Base-by-base conservation (phyloP, 148 eudicot species). In the Dysphania ambrosioides region DNA sequence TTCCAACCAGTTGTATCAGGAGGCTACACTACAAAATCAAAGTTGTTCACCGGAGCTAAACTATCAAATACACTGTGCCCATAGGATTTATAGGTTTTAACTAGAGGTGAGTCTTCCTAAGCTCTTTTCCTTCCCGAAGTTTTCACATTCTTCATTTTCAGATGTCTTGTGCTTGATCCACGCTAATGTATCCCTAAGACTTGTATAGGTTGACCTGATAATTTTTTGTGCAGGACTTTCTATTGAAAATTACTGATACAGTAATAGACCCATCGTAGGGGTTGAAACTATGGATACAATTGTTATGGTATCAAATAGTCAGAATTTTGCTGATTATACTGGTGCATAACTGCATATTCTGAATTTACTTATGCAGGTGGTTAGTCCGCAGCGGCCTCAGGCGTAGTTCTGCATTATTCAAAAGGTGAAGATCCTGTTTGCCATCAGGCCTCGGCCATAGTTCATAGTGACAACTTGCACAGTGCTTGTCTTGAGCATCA, bases 371-470 rank as follows among this genome's bases (percentile, higher is more conserved):
- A 59, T 84, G 85, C 84, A 94, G 98, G 98, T 94, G 36, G 98
- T 94, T 72, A 94, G 97, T 75, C 98, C 98, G 38, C 98, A 94
- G 68, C 92, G 98, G 98, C 98, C 98, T 23, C 82, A 82, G 72
- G 90, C 80, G 65, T 91, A 87, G 74, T 35, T 61, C 35, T 59
- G 44, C 27, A 13, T 21, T 9, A 10, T 24, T 41, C 26, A 34
- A 40, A 41, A 27, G 27, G 23, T 51, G 26, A 27, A 56, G 55
- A 21, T 40, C 42, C n/a, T n/a, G n/a, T n/a, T n/a, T n/a, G n/a
- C n/a, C n/a, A n/a, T n/a, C n/a, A n/a, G n/a, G n/a, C n/a, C n/a
- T 38, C 19, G 5, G 21, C 49, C 38, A 23, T 23, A 35, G 8
- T 77, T 77, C 27, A n/a, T n/a, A n/a, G n/a, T n/a, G n/a, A n/a